Base-by-base conservation (phyloP, 2,329 filamentous ascomycete species). In the Monosporascus sp. region DNA sequence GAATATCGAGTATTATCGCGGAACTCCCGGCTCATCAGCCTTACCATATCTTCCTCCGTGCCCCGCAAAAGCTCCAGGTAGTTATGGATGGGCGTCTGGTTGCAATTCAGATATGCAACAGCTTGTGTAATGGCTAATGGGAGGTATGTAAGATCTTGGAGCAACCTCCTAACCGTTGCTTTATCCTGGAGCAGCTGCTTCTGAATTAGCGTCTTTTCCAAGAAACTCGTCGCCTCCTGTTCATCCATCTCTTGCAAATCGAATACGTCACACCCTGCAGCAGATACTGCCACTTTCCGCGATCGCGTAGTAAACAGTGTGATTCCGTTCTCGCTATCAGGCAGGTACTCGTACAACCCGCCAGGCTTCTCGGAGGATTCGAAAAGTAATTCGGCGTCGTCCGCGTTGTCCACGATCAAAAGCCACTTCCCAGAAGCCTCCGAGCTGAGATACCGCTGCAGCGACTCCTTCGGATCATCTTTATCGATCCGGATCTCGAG, bases 391-490 rank as follows among this genome's bases (percentile, higher is more conserved):
- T 66, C 56, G 9, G 52, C 51, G 26, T 76, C 69, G 37, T 79
- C 75, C 0, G 69, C 71, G 52, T 77, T 78, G 48, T 75, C 70
- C 6, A 76, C 56, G 2, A 77, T 60, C 1, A 77, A 56, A 38
- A 77, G 59, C 73, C 71, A 77, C 36, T 55, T 62, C 7, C 70
- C 66, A 0, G 61, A 52, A 3, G 48, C 52, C n/a, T 62, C 56
- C 0, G 62, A 66, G 41, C 55, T 62, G 0, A 73, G 59, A 20
- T 68, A 57, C 3, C 50, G 47, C 14, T 81, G 74, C 60, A 88
- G 83, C 69, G 83, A 77, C 59, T 85, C 81, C 51, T 80, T 78
- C 38, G 84, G 62, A 56, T 88, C 85, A 55, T 83, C 82, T 50
- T 80, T 59, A 47, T 77, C 77, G 2, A 79, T 71, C 14, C 72